A percentile compares a stretch with the other conserved stretches of the same genome.
Evolutionary conservation across 352 stramenopile species (phyloP).

Genomic region (Phytophthora megakarya): DNA sequence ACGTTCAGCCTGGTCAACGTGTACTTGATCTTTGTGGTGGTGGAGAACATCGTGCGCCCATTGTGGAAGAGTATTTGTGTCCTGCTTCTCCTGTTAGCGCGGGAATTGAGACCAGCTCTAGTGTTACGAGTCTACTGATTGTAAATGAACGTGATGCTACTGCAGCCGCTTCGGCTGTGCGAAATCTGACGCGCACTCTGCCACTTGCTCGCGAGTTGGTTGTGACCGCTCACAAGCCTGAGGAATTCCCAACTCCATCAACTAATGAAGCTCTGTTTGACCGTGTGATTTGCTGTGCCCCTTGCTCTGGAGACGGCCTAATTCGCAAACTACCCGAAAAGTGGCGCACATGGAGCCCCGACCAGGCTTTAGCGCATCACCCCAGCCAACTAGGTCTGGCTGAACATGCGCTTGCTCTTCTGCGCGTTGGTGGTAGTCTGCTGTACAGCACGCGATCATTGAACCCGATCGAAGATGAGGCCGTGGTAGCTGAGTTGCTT

Average conservation of each 20-base stretch:
- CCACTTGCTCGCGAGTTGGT: slow-evolving; percentile 52
- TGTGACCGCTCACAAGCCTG: slow-evolving; percentile 74
- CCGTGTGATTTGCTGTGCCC: slow-evolving; percentile 73
- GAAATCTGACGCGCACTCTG: slow-evolving; percentile 63
- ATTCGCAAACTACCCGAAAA: slow-evolving; percentile 80
- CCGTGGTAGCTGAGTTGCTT: slow-evolving; percentile 79
- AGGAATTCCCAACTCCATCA: slow-evolving; percentile 64
- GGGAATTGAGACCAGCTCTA: slow-evolving; percentile 22
- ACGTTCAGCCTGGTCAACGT: slow-evolving; percentile 81
- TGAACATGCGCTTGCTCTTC: slow-evolving; percentile 52
- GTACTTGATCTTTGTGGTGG: slow-evolving; percentile 75
- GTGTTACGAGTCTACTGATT: slow-evolving; percentile 44
- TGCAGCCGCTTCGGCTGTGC: slow-evolving; percentile 51
- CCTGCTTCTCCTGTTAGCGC: slow-evolving; percentile 17
- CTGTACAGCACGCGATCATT: slow-evolving; percentile 83
- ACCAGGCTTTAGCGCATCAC: slow-evolving; percentile 56
- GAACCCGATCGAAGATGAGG: slow-evolving; percentile 86
- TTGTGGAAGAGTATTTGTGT: slow-evolving; percentile 51
- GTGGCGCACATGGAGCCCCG: slow-evolving; percentile 78
- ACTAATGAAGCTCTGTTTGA: slow-evolving; percentile 57
- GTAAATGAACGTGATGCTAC: slow-evolving; percentile 76
- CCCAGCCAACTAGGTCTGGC: slow-evolving; percentile 85
- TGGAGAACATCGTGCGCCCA: slow-evolving; percentile 68
- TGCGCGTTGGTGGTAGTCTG: slow-evolving; percentile 54
- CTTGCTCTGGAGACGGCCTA: slow-evolving; percentile 82